These are phyloP conservation scores for Chlorella sp. DNA, from an alignment of 139 green algal genomes.

Conservation along the genomic window DNA sequence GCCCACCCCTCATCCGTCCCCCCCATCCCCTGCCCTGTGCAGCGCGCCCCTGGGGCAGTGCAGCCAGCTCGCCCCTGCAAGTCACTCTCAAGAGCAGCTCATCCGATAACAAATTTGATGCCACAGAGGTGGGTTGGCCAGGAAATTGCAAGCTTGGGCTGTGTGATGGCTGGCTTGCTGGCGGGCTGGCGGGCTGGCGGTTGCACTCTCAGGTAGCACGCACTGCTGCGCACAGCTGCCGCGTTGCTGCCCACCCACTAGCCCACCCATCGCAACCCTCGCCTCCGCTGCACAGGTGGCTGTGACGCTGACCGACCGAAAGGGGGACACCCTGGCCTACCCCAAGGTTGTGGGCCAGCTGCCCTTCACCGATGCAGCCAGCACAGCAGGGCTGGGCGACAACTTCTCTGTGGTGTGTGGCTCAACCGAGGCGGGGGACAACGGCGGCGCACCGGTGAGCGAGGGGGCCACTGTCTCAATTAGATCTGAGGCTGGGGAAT, in stretches of 20 bases:
- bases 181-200: too few species aligned
- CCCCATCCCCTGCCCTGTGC: not conserved
- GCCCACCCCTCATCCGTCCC: too few species aligned
- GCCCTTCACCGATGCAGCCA: constrained; percentile 46
- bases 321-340: constrained; percentile 48
- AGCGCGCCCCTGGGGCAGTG: constrained; percentile 1
- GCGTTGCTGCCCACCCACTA: too few species aligned
- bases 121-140: not conserved
- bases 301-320: constrained; percentile 33
- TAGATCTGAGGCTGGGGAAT: too few species aligned
- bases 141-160: too few species aligned
- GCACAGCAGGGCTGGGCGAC: constrained; percentile 32
- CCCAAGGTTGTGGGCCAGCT: constrained; percentile 48
- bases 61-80: not conserved
- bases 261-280: not conserved
- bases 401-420: constrained; percentile 26
- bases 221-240: too few species aligned
- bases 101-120: not conserved
- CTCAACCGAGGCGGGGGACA: not conserved
- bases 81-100: not conserved
- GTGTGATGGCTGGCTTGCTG: not conserved
- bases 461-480: not conserved
- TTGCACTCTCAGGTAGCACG: too few species aligned
- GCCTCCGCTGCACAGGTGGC: not conserved
- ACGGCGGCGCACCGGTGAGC: constrained; percentile 20